Conservation (phyloP, 768 basidiomycete genomes). For the Xanthoconium stramineum region DNA sequence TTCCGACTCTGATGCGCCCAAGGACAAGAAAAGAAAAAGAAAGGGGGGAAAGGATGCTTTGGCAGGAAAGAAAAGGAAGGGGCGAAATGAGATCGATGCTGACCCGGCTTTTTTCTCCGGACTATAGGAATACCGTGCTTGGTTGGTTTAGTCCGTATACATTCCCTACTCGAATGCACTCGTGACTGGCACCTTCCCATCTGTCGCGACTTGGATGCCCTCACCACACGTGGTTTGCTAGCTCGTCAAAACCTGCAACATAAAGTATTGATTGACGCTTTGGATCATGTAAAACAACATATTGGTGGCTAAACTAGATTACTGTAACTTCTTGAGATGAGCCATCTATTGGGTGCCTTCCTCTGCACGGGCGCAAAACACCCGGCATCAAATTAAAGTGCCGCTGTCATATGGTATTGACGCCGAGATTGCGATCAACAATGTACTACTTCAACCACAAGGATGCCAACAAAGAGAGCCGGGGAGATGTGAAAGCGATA, state of each 20-base stretch:
- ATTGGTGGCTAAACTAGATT: not conserved
- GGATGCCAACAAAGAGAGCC: not conserved
- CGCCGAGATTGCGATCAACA: not conserved
- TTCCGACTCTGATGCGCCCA: constrained; percentile 30
- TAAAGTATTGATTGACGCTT: not conserved
- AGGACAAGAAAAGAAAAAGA: constrained; percentile 52
- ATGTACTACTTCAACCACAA: not conserved
- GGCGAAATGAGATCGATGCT: constrained; percentile 54
- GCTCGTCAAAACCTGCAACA: too few species aligned
- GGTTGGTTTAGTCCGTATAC: not conserved
- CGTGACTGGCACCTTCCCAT: too few species aligned
- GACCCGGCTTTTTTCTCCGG: constrained; percentile 67
- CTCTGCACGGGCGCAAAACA: not conserved
- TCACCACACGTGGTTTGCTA: too few species aligned
- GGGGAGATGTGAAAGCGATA: not conserved
- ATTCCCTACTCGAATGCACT: too few species aligned
- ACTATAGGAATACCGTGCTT: constrained; percentile 34
- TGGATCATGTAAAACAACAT: not conserved
- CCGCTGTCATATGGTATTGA: not conserved
- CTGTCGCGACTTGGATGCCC: too few species aligned
- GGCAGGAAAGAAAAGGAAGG: constrained; percentile 51
- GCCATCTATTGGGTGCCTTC: not conserved
- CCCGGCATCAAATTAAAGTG: not conserved
- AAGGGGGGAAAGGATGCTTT: constrained; percentile 52
- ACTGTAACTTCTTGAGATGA: not conserved